Evolutionary conservation across 441 rosid genomes (phyloP), one percentile per base, ranked within the genome.

Genomic region (Adansonia grandidieri): DNA sequence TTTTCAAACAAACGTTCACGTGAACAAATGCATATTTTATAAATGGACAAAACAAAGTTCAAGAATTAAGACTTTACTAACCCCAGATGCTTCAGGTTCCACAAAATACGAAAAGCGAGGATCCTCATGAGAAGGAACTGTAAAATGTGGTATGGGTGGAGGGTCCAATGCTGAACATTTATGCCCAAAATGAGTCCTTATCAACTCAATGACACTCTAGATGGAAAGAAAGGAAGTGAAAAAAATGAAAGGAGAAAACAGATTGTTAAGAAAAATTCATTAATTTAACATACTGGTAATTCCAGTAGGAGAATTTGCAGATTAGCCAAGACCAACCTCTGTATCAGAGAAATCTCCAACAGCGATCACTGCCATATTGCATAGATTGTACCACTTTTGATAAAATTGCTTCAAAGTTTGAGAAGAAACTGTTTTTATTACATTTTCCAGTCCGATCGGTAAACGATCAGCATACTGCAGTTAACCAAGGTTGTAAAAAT

Each of bases 1-100:
- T 85, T 83, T 78, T 77, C 81, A 85, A 84, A 75, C 62, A 82
- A 86, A 82, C 22, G 53, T 75, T 75, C 19, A 44, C 22, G 9
- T 32, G 24, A 48, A 28, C 68, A 62, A 61, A 62, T 75, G 68
- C 47, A 15, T 6, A 56, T 9, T 17, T 6, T 9, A 56, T 56
- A 63, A 14, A 51, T 14, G 15, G 7, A 63, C 20, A 67, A 51
- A 51, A 37, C n/a, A 58, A 37, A 5, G 24, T 75, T 5, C 2
- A 32, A 61, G 11, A 4, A 47, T 10, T 76, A n/a, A 54, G 14
- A 53, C n/a, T 32, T 64, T 76, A 51, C 79, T 76, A 76, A 95
- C 99, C 93, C 96, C 98, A 73, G 91, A 90, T 85, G 98, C 96
- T 86, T 93, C 99, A 66, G 95, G 85, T 87, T 95, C 99, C 76